phyloP scores from a whole-genome alignment of 495 filamentous ascomycete genomes.

The Penicillium psychrofluorescens region DNA sequence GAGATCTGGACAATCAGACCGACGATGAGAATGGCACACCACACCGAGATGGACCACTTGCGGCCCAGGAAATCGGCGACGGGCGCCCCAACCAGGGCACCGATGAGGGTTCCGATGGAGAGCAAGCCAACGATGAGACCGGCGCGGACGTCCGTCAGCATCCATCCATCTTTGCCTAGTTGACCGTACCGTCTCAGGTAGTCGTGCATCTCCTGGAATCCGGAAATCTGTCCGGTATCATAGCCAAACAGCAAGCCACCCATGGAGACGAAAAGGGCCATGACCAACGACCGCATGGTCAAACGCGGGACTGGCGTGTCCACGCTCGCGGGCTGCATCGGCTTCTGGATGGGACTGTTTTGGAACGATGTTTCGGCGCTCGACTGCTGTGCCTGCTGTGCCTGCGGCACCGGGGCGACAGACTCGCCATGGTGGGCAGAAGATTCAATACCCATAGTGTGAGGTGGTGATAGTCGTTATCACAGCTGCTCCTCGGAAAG shows the following conservation, averaged over 20 bases:
- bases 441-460: slow-evolving; percentile 29
- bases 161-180: slow-evolving; percentile 19
- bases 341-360: slow-evolving; percentile 18
- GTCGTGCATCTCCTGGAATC: slow-evolving; percentile 55
- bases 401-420: slow-evolving; percentile 23
- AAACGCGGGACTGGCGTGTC: slow-evolving; percentile 36
- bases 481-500: not conserved
- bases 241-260: slow-evolving; percentile 59
- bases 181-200: slow-evolving; percentile 40
- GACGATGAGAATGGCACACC: slow-evolving; percentile 55
- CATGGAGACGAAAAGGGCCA: slow-evolving; percentile 55
- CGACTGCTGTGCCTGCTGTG: slow-evolving; percentile 15
- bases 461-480: not conserved
- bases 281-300: slow-evolving; percentile 38
- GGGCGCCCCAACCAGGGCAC: slow-evolving; percentile 53
- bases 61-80: slow-evolving; percentile 45
- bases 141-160: slow-evolving; percentile 41
- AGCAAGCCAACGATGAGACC: slow-evolving; percentile 51
- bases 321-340: slow-evolving; percentile 16
- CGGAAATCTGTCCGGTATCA: slow-evolving; percentile 46
- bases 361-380: slow-evolving; percentile 18
- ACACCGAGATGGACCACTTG: slow-evolving; percentile 45
- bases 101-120: slow-evolving; percentile 60
- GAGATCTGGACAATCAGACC: slow-evolving; percentile 63
- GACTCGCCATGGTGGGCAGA: slow-evolving; percentile 30